phyloP scores from a whole-genome alignment of 2,329 filamentous ascomycete genomes.

The Trichoderma sp. region DNA sequence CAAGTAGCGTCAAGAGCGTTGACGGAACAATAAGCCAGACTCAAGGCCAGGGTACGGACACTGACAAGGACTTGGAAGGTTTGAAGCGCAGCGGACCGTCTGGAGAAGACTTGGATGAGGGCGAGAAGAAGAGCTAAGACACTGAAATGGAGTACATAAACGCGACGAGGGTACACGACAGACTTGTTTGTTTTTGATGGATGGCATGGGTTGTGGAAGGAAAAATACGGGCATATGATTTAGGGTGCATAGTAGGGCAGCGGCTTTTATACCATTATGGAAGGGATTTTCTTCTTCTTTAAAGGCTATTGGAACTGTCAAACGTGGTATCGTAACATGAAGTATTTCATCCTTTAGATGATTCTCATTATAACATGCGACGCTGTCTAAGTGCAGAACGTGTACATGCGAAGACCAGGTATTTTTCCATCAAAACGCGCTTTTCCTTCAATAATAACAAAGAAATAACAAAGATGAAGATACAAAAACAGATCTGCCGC shows the following conservation, averaged over 20 bases:
- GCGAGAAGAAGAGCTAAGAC: neutral
- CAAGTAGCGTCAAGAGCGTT: slow-evolving; percentile 61
- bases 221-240: neutral
- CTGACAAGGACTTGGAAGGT: slow-evolving; percentile 29
- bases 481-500: neutral
- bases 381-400: neutral
- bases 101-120: slow-evolving; percentile 31
- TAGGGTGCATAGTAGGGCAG: neutral
- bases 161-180: too few species aligned
- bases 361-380: neutral
- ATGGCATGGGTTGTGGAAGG: neutral
- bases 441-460: neutral
- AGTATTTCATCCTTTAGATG: neutral
- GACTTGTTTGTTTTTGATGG: neutral
- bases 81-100: slow-evolving; percentile 37
- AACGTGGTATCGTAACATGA: neutral
- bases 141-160: neutral
- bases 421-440: neutral
- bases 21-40: slow-evolving; percentile 18
- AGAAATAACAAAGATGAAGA: neutral
- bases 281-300: neutral
- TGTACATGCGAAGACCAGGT: neutral
- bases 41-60: slow-evolving; percentile 14
- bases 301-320: neutral
- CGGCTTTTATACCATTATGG: neutral